Evolutionary conservation across 805 yeast genomes (phyloP), one percentile per base, ranked within the genome.

Genomic region (Kodamaea hsintzibuensis): DNA sequence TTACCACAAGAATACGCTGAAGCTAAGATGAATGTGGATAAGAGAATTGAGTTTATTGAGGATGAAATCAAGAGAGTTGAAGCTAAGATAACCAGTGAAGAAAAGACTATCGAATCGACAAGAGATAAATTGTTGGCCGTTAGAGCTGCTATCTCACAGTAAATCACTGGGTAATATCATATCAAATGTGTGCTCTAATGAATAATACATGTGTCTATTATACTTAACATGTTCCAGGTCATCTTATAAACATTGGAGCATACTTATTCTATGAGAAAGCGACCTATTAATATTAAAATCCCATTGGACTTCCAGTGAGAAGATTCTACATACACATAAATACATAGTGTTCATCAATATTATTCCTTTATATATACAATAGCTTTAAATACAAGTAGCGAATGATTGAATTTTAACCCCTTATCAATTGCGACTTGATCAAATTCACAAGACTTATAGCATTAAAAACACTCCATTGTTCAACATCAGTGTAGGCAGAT

Each of bases 1-100:
- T 77, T 96, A 57, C 97, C 98, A 1, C 97, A 93, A 64, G 97
- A 91, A 52, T 81, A 82, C 55, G 68, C 68, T 9, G 98, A 95
- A 70, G 96, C 99, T 18, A 83, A 83, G 59, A 60, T 82, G 63
- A 93, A 93, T 64, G 97, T 95, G 37, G 82, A 79, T 37, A 96
- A 93, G 67, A 86, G 99, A 71, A 78, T 95, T 44, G 97, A 91
- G 67, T 96, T 89, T 63, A 95, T 95, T 47, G 77, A 82, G 57
- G 77, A 76, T 40, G 98, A 95, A 72, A 89, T 95, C 59, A 65
- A 65, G 50, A 58, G 93, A 52, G 91, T 89, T 17, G 98, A 93
- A 64, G 76, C 71, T 33, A 85, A 84, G 64, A 83, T 95, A 55
- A 76, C 63, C 14, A 62, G 63, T 7, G 66, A 70, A 44, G 83